Conservation (phyloP, 306 rosid genomes). For the Biancaea sappan region DNA sequence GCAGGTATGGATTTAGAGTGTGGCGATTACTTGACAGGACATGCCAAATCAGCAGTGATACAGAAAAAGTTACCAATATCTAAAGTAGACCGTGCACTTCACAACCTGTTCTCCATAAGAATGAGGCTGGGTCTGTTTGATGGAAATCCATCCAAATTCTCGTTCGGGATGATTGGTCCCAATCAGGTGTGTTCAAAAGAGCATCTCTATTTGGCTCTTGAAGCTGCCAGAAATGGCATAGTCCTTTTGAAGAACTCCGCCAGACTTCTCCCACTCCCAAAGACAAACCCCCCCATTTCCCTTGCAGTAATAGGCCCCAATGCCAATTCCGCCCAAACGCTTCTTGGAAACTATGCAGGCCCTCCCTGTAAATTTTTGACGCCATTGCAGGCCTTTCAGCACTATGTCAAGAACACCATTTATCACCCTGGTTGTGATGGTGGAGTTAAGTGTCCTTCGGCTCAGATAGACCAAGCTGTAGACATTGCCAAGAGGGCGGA, state of each 20-base stretch:
- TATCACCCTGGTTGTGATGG: constrained; percentile 71
- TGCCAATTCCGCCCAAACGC: constrained; percentile 58
- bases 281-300: constrained; percentile 48
- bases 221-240: constrained; percentile 89
- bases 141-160: constrained; percentile 65
- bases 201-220: constrained; percentile 73
- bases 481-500: constrained; percentile 56
- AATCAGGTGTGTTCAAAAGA: constrained; percentile 65
- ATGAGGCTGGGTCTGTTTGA: constrained; percentile 80
- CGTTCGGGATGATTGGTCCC: constrained; percentile 67
- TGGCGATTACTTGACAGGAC: constrained; percentile 55
- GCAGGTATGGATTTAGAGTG: constrained; percentile 92
- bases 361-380: constrained; percentile 70
- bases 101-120: constrained; percentile 71
- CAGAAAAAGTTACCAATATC: constrained; percentile 51
- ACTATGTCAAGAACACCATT: constrained; percentile 49
- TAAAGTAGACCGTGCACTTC: constrained; percentile 79
- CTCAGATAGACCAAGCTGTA: constrained; percentile 58
- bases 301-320: constrained; percentile 88
- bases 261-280: constrained; percentile 70
- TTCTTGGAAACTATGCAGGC: constrained; percentile 84
- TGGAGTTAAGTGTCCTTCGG: constrained; percentile 56
- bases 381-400: constrained; percentile 59
- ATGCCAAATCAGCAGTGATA: constrained; percentile 67
- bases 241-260: constrained; percentile 80